Evolutionary conservation across 164 flowering plant species (phyloP).

Genomic region (Berberis vulgaris): DNA sequence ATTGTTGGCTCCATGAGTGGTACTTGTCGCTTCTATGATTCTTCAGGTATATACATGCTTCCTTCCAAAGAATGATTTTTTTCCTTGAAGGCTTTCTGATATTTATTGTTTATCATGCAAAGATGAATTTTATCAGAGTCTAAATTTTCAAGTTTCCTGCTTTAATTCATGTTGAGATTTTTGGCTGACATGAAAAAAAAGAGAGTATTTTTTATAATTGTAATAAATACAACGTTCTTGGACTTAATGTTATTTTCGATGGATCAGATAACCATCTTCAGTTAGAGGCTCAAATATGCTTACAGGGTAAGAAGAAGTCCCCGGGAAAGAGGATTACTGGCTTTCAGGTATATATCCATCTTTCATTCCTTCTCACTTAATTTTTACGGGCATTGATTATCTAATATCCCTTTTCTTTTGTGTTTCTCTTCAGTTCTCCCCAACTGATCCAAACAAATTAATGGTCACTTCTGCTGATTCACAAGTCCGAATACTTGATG

Average conservation of each 20-base stretch:
- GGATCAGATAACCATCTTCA: conserved; percentile 48
- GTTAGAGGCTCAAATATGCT: conserved; percentile 34
- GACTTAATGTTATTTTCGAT: conserved; percentile 5
- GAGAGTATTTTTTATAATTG: too few species aligned
- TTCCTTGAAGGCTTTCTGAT: background rate
- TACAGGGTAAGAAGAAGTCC: conserved; percentile 59
- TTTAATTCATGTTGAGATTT: too few species aligned
- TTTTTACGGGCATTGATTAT: background rate
- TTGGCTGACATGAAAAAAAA: too few species aligned
- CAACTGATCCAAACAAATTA: conserved; percentile 46
- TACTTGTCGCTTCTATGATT: conserved; percentile 50
- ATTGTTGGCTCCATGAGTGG: conserved; percentile 66
- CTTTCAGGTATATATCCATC: conserved; percentile 44
- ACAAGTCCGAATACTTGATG: conserved; percentile 41
- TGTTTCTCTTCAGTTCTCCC: conserved; percentile 47
- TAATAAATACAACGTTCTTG: too few species aligned
- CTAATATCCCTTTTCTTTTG: background rate
- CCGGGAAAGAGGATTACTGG: conserved; percentile 63
- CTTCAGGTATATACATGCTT: conserved; percentile 35
- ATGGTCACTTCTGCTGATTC: conserved; percentile 79
- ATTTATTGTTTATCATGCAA: too few species aligned
- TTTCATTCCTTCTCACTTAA: background rate
- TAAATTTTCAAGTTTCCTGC: too few species aligned
- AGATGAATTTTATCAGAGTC: too few species aligned
- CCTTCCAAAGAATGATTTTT: background rate